These are phyloP conservation scores for Acanthamoeba lenticulata DNA, from an alignment of 208 protist genomes.

Conservation along the genomic window DNA sequence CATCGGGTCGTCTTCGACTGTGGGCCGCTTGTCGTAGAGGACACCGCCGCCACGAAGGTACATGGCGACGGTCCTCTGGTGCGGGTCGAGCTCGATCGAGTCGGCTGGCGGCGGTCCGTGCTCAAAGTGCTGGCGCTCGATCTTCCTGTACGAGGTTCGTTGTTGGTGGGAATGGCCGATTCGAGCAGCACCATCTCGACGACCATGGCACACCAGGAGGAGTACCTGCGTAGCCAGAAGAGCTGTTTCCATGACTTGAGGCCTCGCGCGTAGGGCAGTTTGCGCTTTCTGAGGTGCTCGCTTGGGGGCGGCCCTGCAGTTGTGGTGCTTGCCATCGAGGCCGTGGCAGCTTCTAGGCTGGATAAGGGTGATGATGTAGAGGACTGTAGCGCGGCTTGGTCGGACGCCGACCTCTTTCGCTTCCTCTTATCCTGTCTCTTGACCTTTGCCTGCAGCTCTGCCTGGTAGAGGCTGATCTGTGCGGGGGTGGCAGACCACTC, in stretches of 20 bases:
- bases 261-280: background rate
- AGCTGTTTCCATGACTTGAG: background rate
- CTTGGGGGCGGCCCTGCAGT: background rate
- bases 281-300: background rate
- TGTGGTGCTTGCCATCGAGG: background rate
- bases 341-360: background rate
- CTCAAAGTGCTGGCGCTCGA: background rate
- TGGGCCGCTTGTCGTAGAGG: background rate
- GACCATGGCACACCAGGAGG: background rate
- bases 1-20: background rate
- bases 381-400: background rate
- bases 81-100: background rate
- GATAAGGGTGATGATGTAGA: background rate
- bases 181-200: no score
- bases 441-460: background rate
- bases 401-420: background rate
- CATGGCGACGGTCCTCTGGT: background rate
- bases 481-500: background rate
- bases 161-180: background rate
- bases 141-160: background rate
- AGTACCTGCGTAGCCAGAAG: background rate
- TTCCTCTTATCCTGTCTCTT: background rate
- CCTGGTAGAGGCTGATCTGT: background rate
- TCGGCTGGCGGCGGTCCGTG: no score
- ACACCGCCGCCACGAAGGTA: background rate